phyloP scores from a whole-genome alignment of 805 yeast genomes.

The Lipomyces spencermartinsiae region DNA sequence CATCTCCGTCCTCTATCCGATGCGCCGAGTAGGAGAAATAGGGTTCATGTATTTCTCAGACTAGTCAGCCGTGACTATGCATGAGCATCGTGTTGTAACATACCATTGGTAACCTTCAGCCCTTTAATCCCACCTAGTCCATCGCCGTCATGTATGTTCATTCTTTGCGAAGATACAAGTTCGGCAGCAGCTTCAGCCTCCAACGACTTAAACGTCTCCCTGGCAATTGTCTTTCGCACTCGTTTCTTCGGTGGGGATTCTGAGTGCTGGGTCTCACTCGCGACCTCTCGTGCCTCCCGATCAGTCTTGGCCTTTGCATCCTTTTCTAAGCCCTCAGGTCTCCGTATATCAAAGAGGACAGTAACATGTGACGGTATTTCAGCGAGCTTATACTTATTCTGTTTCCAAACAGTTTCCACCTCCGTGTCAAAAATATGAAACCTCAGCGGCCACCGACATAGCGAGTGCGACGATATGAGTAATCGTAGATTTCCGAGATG shows the following conservation, averaged over 20 bases:
- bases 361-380: constrained; percentile 23
- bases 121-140: constrained; percentile 35
- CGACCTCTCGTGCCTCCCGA: neutral
- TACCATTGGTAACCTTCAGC: constrained; percentile 19
- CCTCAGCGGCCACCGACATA: constrained; percentile 41
- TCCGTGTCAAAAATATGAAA: constrained; percentile 43
- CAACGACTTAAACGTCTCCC: neutral
- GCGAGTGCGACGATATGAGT: constrained; percentile 39
- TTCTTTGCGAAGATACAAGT: constrained; percentile 4
- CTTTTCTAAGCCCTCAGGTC: constrained; percentile 7
- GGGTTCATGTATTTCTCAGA: constrained; percentile 21
- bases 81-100: neutral
- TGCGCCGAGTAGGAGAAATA: constrained; percentile 23
- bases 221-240: neutral
- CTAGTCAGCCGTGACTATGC: neutral
- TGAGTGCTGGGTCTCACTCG: neutral
- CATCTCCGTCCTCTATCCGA: constrained; percentile 1
- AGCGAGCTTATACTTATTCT: constrained; percentile 40
- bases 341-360: constrained; percentile 23
- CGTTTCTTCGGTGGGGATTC: neutral
- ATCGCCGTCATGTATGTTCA: constrained; percentile 32
- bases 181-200: constrained; percentile 1
- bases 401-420: constrained; percentile 41
- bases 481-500: constrained; percentile 44
- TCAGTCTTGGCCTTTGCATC: neutral